A percentile compares a stretch with the other conserved stretches of the same genome.
phyloP scores from a whole-genome alignment of 2,329 filamentous ascomycete genomes.

The Fusarium sp. region DNA sequence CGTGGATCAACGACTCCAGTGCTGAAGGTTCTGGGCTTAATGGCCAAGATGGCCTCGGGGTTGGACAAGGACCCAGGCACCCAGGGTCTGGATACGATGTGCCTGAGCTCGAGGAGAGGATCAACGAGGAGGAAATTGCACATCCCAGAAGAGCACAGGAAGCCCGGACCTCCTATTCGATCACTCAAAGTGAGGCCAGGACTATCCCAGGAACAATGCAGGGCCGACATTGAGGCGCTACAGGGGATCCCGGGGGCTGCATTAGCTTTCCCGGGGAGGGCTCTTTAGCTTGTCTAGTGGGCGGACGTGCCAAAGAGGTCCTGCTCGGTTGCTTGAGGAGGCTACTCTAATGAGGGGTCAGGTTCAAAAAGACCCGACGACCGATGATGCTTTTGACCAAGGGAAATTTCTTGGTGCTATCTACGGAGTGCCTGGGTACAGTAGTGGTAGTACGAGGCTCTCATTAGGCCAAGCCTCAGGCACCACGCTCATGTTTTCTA shows the following conservation, averaged over 20 bases:
- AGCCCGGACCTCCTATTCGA: conserved; percentile 39
- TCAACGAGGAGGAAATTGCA: conserved; percentile 48
- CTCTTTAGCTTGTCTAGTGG: conserved; percentile 32
- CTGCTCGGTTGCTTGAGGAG: background rate
- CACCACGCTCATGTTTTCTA: background rate
- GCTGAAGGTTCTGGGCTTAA: conserved; percentile 14
- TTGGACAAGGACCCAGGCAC: conserved; percentile 3
- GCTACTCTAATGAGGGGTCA: background rate
- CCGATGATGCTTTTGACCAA: conserved; percentile 20
- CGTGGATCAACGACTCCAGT: conserved; percentile 33
- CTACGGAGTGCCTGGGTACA: no score
- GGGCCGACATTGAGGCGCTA: conserved; percentile 37
- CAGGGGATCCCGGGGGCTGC: conserved; percentile 31
- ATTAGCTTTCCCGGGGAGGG: conserved; percentile 45
- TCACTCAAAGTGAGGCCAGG: conserved; percentile 17
- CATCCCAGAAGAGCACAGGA: conserved; percentile 24
- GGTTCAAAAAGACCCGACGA: conserved; percentile 5
- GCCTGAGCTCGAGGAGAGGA: conserved; percentile 24
- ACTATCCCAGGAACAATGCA: conserved; percentile 36
- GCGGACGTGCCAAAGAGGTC: conserved; percentile 10
- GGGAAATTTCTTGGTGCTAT: background rate
- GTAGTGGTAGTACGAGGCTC: background rate
- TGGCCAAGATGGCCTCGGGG: background rate
- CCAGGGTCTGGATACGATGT: conserved; percentile 29
- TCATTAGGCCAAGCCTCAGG: conserved; percentile 1